phyloP scores from a whole-genome alignment of 441 rosid species.

The Pelargonium cotyledonis region DNA sequence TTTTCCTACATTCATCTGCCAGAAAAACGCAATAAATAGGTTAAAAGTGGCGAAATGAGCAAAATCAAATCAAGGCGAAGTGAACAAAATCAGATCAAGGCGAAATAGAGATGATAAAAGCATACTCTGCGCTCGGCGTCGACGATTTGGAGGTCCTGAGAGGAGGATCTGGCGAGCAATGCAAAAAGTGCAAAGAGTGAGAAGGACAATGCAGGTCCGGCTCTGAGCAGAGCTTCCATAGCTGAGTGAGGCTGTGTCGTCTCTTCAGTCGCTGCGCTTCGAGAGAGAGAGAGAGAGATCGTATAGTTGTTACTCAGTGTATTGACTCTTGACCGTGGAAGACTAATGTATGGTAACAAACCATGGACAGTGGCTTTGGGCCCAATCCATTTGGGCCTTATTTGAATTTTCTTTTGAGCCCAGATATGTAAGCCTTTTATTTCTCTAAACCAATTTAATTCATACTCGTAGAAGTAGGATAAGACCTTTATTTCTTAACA shows the following conservation, averaged over 20 bases:
- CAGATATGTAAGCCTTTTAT: no score
- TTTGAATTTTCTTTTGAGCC: no score
- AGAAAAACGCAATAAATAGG: background rate
- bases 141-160: constrained; percentile 60
- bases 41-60: background rate
- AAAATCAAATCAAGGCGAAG: background rate
- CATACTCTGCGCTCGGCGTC: constrained; percentile 90
- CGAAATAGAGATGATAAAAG: background rate
- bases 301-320: no score
- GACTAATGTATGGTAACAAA: background rate
- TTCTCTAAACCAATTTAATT: no score
- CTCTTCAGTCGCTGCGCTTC: background rate
- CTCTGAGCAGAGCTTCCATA: constrained; percentile 42
- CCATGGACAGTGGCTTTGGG: no score
- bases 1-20: background rate
- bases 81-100: background rate
- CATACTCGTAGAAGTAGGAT: no score
- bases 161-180: constrained; percentile 32
- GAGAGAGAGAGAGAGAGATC: background rate
- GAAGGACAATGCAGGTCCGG: constrained; percentile 30
- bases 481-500: no score
- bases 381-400: no score
- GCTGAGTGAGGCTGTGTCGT: constrained; percentile 4
- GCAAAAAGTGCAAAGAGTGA: constrained; percentile 30
- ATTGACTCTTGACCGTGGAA: background rate